Percentiles rank a stretch among this genome's conserved stretches.
These are phyloP conservation scores for Conoideocrella luteorostrata DNA, from an alignment of 2,329 filamentous ascomycete genomes.

Conservation along the genomic window DNA sequence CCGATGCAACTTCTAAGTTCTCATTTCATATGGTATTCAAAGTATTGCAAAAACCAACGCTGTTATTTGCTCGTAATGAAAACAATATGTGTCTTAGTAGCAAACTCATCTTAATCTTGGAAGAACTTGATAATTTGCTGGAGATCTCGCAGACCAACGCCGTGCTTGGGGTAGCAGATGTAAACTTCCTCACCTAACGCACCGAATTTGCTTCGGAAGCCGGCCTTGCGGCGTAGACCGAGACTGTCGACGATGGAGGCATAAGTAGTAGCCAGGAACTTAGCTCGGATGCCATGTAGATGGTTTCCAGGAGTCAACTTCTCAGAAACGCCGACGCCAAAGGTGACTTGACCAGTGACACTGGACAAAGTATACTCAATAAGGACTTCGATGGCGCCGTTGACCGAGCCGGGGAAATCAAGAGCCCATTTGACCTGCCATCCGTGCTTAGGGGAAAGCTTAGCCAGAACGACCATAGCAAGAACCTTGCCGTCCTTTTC, in stretches of 20 bases:
- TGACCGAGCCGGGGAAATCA: conserved; percentile 83
- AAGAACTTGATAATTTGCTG: conserved; percentile 88
- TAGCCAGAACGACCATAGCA: conserved; percentile 75
- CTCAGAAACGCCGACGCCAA: conserved; percentile 74
- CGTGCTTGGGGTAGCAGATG: conserved; percentile 83
- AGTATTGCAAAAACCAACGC: no score
- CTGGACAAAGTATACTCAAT: conserved; percentile 61
- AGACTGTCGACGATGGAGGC: conserved; percentile 75
- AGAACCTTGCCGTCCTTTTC: conserved; percentile 66
- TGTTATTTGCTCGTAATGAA: not conserved
- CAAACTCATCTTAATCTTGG: conserved; percentile 54
- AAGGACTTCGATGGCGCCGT: conserved; percentile 78
- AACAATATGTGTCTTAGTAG: not conserved
- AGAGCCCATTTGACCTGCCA: conserved; percentile 97
- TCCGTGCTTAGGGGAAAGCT: conserved; percentile 72
- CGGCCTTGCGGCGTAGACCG: conserved; percentile 74
- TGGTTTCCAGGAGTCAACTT: conserved; percentile 75
- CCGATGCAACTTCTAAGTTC: not conserved
- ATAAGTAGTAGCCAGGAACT: conserved; percentile 77
- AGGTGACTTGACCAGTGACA: conserved; percentile 61
- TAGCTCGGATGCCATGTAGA: conserved; percentile 71
- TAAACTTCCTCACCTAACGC: conserved; percentile 78
- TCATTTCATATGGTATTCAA: not conserved
- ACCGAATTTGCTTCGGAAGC: conserved; percentile 88
- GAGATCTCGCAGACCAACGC: conserved; percentile 73